Evolutionary conservation across 148 eudicot genomes (phyloP), one percentile per base, ranked within the genome.

Genomic region (Chenopodium berlandieri): DNA sequence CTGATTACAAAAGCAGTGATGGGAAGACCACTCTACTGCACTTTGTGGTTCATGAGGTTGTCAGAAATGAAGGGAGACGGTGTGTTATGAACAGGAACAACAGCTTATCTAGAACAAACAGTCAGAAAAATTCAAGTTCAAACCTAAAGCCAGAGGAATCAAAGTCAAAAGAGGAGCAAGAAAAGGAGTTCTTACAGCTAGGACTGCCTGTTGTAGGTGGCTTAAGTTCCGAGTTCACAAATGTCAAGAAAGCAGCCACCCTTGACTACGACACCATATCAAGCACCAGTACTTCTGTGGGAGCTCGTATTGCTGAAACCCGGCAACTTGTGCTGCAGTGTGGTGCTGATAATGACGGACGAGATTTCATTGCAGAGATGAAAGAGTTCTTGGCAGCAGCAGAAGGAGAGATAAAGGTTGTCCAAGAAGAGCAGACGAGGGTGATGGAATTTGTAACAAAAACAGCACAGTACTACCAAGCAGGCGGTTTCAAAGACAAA

Each of bases 131-230:
- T 69, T 32, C 81, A 11, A 76, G 71, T 30, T 20, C 81, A 54
- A 69, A 4, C 80, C n/a, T 13, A 27, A 82, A 4, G 0, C 17
- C 82, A 1, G 85, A 80, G 9, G 86, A 83, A 19, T 27, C 89
- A 12, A 79, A 37, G 73, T 81, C 85, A 22, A 88, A 87, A 60
- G 93, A 91, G 13, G 94, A 95, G 32, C 83, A 52, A 71, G 98
- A 94, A 56, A 91, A 80, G 70, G 97, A 96, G 71, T 94, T 89
- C 77, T 80, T 88, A 74, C 88, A 27, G 87, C 92, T 96, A 9
- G 99, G 99, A 3, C 82, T 96, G 76, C 99, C 98, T 0, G 79
- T 91, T 12, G 91, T 96, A 10, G 97, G 97, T 0, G 94, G 99
- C 6, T 86, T 96, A 27, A 92, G 97, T 78, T 52, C 90, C n/a